A percentile compares a stretch with the other conserved stretches of the same genome.
Conservation (phyloP, 257 asterid genomes). For the Solanum megistacrolobum region DNA sequence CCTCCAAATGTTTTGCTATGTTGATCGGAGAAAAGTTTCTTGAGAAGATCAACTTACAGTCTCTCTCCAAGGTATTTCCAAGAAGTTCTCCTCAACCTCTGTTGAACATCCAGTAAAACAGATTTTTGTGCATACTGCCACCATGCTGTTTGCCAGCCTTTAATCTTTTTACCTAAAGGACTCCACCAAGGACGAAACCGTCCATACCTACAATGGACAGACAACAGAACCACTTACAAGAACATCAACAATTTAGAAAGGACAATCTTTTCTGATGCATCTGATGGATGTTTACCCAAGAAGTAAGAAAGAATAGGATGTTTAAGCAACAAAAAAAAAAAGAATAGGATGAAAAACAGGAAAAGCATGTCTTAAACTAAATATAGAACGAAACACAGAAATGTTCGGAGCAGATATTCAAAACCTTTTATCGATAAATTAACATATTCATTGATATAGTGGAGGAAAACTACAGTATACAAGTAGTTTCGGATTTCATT, state of each 20-base stretch:
- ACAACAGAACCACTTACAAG: slow-evolving; percentile 7
- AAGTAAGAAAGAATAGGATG: not conserved
- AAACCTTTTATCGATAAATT: not conserved
- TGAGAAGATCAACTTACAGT: slow-evolving; percentile 49
- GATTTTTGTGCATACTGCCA: slow-evolving; percentile 92
- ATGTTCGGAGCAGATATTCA: not conserved
- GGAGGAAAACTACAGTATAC: not conserved
- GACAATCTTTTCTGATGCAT: not conserved
- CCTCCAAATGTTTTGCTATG: not conserved
- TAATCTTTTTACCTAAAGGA: slow-evolving; percentile 58
- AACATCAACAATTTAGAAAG: not conserved
- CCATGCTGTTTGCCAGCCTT: slow-evolving; percentile 94
- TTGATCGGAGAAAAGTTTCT: not conserved
- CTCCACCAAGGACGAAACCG: slow-evolving; percentile 91
- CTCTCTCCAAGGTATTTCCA: slow-evolving; percentile 93
- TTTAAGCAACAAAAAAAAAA: too few relatives aligned
- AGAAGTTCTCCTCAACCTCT: slow-evolving; percentile 74
- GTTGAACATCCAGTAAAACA: slow-evolving; percentile 74
- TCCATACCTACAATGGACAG: slow-evolving; percentile 55
- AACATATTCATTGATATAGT: not conserved
- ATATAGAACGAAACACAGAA: not conserved
- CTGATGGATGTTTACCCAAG: not conserved
- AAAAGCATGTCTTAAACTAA: not conserved
- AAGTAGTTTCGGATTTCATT: not conserved
- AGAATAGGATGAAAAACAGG: not conserved